phyloP scores from a whole-genome alignment of 1,284 basidiomycete genomes.

The Bjerkandera adusta region DNA sequence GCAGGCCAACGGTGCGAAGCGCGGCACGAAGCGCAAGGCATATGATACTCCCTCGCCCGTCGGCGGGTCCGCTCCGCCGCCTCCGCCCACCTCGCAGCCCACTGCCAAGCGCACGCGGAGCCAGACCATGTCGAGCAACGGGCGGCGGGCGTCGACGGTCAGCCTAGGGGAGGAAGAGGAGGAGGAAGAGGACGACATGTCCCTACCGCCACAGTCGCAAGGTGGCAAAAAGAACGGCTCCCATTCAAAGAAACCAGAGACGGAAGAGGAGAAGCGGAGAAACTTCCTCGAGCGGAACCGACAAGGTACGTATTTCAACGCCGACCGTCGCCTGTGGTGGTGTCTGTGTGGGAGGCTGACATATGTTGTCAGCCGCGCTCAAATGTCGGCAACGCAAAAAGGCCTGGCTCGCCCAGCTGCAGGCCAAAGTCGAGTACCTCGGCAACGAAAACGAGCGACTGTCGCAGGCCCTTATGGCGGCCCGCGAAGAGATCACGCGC shows the following conservation, averaged over 20 bases:
- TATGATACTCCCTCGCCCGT: conserved; percentile 33
- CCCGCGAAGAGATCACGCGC: conserved; percentile 78
- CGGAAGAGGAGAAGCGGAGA: conserved; percentile 92
- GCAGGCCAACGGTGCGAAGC: conserved; percentile 35
- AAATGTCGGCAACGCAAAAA: conserved; percentile 99
- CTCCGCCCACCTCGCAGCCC: conserved; percentile 16
- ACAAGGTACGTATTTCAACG: conserved; percentile 73
- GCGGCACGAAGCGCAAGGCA: conserved; percentile 67
- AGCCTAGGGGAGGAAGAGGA: conserved; percentile 48
- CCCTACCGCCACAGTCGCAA: conserved; percentile 21
- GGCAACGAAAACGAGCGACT: conserved; percentile 94
- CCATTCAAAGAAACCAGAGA: conserved; percentile 74
- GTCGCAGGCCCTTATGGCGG: conserved; percentile 68
- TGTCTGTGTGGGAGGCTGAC: neutral
- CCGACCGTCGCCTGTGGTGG: neutral
- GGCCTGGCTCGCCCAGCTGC: conserved; percentile 92
- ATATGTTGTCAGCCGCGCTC: conserved; percentile 71
- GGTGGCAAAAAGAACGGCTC: conserved; percentile 27
- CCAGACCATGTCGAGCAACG: conserved; percentile 17
- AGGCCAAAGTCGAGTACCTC: conserved; percentile 91
- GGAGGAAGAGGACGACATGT: conserved; percentile 42
- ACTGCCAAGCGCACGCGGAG: conserved; percentile 21
- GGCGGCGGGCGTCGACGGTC: conserved; percentile 32
- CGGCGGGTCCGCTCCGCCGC: conserved; percentile 36
- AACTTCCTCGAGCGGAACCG: conserved; percentile 95